Evolutionary conservation across 345 rosid species (phyloP), one percentile per base, ranked within the genome.

Genomic region (Ailanthus altissimus): DNA sequence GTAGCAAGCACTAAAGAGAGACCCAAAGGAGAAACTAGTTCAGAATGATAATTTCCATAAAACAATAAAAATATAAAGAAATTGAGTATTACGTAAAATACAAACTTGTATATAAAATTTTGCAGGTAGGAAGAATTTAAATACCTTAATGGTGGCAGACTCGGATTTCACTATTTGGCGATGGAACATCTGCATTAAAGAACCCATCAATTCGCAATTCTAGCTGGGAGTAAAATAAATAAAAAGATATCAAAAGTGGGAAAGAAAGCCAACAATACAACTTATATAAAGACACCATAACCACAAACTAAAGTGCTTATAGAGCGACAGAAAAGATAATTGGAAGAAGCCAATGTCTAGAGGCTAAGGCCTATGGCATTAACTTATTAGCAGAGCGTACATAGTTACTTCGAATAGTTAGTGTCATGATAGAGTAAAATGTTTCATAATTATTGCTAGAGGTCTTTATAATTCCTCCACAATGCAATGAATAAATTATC

Each of bases 161-260:
- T 95, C 99, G 14, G 98, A 93, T 87, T 95, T 95, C 68, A 95
- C 93, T 62, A 93, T 93, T 86, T 93, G 97, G n/a, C 94, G 89
- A 74, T 83, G 80, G 69, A 90, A 88, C 79, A 86, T 83, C 98
- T 95, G 88, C 90, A 86, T 49, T 28, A 58, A 79, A 70, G 77
- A 84, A 49, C 23, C 28, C 13, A 80, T 36, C 43, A 74, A 67
- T 73, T 49, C 8, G 49, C 15, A 23, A 18, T 38, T 46, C 25
- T 18, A 14, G 43, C 42, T 8, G 49, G 8, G 50, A 69, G 18
- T 67, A 40, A 0, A 18, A 23, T 0, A 38, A 42, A 73, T 25
- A 1, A 26, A 57, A 73, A 25, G 36, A 51, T 42, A 14, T 9
- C 38, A 26, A 25, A 40, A 23, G 72, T 43, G 25, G 26, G 28